phyloP scores from a whole-genome alignment of 306 rosid species.

The Casuarina equisetifolia region DNA sequence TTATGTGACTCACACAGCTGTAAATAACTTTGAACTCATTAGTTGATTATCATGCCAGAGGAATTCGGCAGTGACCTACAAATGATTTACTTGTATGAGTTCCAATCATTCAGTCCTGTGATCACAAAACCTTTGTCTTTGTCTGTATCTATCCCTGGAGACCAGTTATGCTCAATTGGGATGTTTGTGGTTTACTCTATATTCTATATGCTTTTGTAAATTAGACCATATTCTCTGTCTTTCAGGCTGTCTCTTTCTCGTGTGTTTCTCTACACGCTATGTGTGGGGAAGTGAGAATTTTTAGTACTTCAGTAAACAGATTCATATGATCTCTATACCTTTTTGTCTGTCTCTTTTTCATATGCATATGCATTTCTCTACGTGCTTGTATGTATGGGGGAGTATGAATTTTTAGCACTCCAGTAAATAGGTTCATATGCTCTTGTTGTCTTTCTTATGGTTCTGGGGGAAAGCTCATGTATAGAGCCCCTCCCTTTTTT shows the following conservation, averaged over 20 bases:
- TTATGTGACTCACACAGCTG: background rate
- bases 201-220: background rate
- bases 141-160: background rate
- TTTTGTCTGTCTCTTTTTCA: background rate
- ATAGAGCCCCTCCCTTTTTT: background rate
- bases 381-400: background rate
- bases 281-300: background rate
- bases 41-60: background rate
- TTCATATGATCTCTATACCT: background rate
- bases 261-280: background rate
- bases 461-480: background rate
- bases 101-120: background rate
- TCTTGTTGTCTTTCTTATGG: background rate
- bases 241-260: background rate
- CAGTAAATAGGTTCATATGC: background rate
- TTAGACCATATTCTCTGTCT: background rate
- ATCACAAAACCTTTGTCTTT: background rate
- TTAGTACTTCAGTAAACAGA: background rate
- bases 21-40: background rate
- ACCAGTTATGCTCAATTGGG: background rate
- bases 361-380: too few species aligned
- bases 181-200: background rate
- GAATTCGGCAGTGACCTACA: background rate
- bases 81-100: background rate
- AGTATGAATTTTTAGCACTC: background rate